These are phyloP conservation scores for Yamadazyma diddensiae DNA, from an alignment of 1,139 yeast genomes.

Conservation along the genomic window DNA sequence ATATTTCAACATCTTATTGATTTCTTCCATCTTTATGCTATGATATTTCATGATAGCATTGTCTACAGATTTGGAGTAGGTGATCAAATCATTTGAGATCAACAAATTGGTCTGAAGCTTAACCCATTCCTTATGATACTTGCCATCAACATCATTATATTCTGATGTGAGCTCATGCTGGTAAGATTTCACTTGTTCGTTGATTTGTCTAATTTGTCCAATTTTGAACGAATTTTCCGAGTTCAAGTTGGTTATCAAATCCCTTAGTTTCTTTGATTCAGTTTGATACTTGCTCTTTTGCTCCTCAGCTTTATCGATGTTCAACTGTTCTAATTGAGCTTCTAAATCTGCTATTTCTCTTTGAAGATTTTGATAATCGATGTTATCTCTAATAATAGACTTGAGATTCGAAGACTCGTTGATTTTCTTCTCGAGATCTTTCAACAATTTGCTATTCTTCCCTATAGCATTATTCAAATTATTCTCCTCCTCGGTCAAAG, in stretches of 20 bases:
- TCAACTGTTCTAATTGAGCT: constrained; percentile 26
- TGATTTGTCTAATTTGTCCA: constrained; percentile 85
- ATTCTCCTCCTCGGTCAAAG: constrained; percentile 19
- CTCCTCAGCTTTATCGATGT: constrained; percentile 61
- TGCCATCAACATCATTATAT: constrained; percentile 61
- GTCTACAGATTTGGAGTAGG: constrained; percentile 83
- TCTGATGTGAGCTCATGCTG: constrained; percentile 64
- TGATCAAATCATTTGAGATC: constrained; percentile 80
- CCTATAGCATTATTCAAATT: constrained; percentile 6
- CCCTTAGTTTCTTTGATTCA: constrained; percentile 54
- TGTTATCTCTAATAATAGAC: constrained; percentile 37
- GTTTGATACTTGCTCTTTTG: constrained; percentile 63
- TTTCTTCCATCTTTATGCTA: constrained; percentile 87
- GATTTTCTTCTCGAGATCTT: constrained; percentile 27
- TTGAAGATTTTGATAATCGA: constrained; percentile 34
- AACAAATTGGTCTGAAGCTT: constrained; percentile 72
- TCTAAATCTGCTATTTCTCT: constrained; percentile 28
- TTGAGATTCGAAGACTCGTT: constrained; percentile 35
- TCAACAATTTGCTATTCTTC: constrained; percentile 13
- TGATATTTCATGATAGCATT: constrained; percentile 94
- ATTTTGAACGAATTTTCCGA: constrained; percentile 71
- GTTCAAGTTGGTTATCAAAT: constrained; percentile 53
- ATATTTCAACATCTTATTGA: constrained; percentile 82
- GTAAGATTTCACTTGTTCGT: constrained; percentile 62
- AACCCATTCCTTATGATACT: constrained; percentile 70